A percentile compares a stretch with the other conserved stretches of the same genome.
These are phyloP conservation scores for Saitozyma podzolica DNA, from an alignment of 768 basidiomycete genomes.

Conservation along the genomic window DNA sequence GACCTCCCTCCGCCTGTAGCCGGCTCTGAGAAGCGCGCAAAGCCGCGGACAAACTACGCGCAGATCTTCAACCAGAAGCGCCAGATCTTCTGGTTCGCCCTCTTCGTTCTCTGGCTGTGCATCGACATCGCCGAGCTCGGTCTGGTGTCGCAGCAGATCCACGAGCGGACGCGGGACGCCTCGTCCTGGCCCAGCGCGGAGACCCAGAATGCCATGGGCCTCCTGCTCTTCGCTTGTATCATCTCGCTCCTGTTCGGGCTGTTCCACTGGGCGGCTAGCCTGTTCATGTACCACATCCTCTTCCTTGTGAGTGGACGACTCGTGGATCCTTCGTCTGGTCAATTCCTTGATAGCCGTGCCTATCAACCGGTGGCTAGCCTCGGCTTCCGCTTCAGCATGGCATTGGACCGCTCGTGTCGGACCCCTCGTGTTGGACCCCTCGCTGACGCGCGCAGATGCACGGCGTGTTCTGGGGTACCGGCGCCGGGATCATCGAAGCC, in stretches of 20 bases:
- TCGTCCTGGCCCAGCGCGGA: slow-evolving; percentile 19
- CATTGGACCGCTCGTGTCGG: no score
- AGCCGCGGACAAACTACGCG: neutral
- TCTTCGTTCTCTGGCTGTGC: slow-evolving; percentile 37
- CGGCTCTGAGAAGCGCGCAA: no score
- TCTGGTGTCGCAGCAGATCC: slow-evolving; percentile 39
- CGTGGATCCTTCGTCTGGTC: neutral
- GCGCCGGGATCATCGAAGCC: slow-evolving; percentile 33
- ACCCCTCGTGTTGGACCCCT: neutral
- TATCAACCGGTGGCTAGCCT: no score
- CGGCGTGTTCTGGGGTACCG: slow-evolving; percentile 37
- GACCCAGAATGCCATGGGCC: slow-evolving; percentile 30
- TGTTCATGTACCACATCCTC: slow-evolving; percentile 23
- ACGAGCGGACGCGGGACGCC: slow-evolving; percentile 3
- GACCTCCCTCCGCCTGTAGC: no score
- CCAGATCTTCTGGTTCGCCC: slow-evolving; percentile 25
- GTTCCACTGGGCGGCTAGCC: slow-evolving; percentile 32
- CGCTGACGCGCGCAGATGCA: slow-evolving; percentile 5
- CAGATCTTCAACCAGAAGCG: slow-evolving; percentile 26
- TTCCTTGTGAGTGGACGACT: slow-evolving; percentile 28
- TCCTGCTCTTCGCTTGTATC: slow-evolving; percentile 33
- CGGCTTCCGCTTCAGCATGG: no score
- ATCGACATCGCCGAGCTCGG: slow-evolving; percentile 31
- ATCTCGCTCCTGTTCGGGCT: slow-evolving; percentile 28
- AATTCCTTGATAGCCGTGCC: neutral